Conservation (phyloP, 1,139 yeast species). For the Yamadazyma membranifaciens region DNA sequence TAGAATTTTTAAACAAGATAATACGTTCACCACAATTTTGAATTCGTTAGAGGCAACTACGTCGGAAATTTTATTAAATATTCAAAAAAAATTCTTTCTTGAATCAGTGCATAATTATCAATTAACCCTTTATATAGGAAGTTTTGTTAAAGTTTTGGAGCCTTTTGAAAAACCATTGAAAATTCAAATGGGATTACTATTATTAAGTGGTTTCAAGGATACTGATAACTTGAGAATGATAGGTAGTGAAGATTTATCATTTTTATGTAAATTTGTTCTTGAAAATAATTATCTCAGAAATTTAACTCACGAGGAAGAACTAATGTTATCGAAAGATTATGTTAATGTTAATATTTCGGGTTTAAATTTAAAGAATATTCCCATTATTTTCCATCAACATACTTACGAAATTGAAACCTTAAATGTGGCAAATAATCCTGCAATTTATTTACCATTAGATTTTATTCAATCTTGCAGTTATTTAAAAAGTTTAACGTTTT, state of each 20-base stretch:
- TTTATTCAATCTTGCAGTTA: conserved; percentile 82
- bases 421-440: conserved; percentile 86
- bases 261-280: conserved; percentile 79
- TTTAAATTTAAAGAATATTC: conserved; percentile 78
- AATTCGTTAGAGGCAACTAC: conserved; percentile 78
- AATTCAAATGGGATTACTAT: conserved; percentile 70
- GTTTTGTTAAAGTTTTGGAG: conserved; percentile 69
- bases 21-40: conserved; percentile 77
- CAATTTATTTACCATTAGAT: conserved; percentile 78
- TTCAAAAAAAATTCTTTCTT: conserved; percentile 75
- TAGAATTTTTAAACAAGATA: conserved; percentile 75
- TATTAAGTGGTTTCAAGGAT: conserved; percentile 77
- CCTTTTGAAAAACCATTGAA: conserved; percentile 75
- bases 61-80: conserved; percentile 63
- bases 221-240: conserved; percentile 73
- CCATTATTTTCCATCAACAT: conserved; percentile 77
- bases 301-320: conserved; percentile 66
- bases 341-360: conserved; percentile 74
- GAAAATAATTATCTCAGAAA: conserved; percentile 71
- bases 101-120: conserved; percentile 72
- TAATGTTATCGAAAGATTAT: conserved; percentile 60
- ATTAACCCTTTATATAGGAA: conserved; percentile 77
- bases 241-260: conserved; percentile 87
- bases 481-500: conserved; percentile 63
- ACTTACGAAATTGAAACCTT: conserved; percentile 79